A percentile compares a stretch with the other conserved stretches of the same genome.
These are phyloP conservation scores for Fusarium agapanthi DNA, from an alignment of 2,329 filamentous ascomycete genomes.

Conservation along the genomic window DNA sequence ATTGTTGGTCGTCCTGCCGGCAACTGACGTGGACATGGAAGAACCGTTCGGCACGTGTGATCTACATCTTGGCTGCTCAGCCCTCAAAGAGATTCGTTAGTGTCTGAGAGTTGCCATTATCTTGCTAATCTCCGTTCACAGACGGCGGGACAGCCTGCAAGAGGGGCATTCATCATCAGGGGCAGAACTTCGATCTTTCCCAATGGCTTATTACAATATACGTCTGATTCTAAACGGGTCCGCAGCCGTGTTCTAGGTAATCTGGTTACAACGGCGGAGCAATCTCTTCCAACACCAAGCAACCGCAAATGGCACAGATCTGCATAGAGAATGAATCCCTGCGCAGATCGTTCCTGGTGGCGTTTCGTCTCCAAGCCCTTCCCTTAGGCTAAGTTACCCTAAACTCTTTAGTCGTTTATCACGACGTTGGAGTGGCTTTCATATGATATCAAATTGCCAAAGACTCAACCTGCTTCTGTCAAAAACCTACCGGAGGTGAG, in stretches of 20 bases:
- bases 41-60: constrained; percentile 39
- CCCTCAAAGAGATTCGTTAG: constrained; percentile 17
- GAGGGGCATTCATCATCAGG: not conserved
- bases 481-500: not conserved
- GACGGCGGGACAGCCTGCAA: constrained; percentile 11
- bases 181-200: not conserved
- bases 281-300: constrained; percentile 24
- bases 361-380: constrained; percentile 33
- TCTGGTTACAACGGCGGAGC: constrained; percentile 20
- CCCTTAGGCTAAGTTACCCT: constrained; percentile 10
- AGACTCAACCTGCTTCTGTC: not conserved
- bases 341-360: constrained; percentile 42
- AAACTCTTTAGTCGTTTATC: constrained; percentile 14
- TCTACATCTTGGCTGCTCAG: constrained; percentile 29
- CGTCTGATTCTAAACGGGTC: constrained; percentile 12
- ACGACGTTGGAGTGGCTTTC: constrained; percentile 21
- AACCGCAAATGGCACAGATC: constrained; percentile 40
- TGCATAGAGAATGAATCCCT: constrained; percentile 33
- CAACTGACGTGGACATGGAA: constrained; percentile 19
- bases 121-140: constrained; percentile 20
- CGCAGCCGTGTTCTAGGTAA: constrained; percentile 2
- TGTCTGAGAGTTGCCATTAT: not conserved
- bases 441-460: constrained; percentile 2
- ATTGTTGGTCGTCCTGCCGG: constrained; percentile 4
- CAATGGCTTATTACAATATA: not conserved